Evolutionary conservation across 176 grass and related monocot genomes (phyloP).

Genomic region (Paspalum vaginatum): DNA sequence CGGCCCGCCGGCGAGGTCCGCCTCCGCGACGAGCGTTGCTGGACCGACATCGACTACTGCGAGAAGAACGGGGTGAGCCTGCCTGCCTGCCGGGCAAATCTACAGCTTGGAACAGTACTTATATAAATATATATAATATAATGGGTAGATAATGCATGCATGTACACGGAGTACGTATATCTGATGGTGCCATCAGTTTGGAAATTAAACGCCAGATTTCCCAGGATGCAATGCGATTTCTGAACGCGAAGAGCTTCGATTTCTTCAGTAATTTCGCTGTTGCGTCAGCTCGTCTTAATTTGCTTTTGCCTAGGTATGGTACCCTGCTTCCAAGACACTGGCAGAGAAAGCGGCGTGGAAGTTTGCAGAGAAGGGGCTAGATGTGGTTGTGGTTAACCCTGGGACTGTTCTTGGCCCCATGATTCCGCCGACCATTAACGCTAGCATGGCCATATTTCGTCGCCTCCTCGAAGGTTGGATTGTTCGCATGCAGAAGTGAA

Average conservation of each 20-base stretch:
- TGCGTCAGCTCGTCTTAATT: not conserved
- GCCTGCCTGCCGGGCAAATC: not conserved
- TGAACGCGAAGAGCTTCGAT: not conserved
- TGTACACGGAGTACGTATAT: no score
- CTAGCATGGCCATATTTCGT: conserved; percentile 75
- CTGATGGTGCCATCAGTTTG: not conserved
- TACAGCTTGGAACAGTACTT: no score
- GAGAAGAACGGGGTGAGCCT: conserved; percentile 53
- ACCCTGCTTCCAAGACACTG: conserved; percentile 81
- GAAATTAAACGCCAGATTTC: not conserved
- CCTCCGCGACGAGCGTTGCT: conserved; percentile 74
- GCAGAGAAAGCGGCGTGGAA: conserved; percentile 92
- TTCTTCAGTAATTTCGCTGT: not conserved
- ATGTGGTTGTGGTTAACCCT: conserved; percentile 82
- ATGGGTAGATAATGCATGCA: not conserved
- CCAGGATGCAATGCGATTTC: not conserved
- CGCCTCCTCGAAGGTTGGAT: conserved; percentile 59
- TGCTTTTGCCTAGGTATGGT: conserved; percentile 68
- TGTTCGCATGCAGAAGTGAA: conserved; percentile 36
- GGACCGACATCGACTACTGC: conserved; percentile 83
- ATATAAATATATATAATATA: no score
- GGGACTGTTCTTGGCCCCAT: conserved; percentile 76
- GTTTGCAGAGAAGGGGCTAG: conserved; percentile 79
- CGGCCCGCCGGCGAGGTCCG: conserved; percentile 67
- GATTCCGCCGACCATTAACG: conserved; percentile 70